These are phyloP conservation scores for Pseudogymnoascus sp. DNA, from an alignment of 2,329 filamentous ascomycete genomes.

Conservation along the genomic window DNA sequence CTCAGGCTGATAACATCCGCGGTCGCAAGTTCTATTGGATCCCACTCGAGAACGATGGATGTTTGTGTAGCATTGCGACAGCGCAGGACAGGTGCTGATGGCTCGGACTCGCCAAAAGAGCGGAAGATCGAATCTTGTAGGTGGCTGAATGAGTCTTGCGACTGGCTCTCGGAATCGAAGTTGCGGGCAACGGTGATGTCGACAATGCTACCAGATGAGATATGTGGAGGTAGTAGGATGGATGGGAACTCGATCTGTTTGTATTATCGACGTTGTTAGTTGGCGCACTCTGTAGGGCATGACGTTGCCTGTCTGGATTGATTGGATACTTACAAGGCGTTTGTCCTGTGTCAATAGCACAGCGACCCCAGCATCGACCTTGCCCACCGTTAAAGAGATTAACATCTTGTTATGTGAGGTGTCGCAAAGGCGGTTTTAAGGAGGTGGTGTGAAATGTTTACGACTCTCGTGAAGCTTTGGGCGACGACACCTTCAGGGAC, in stretches of 20 bases:
- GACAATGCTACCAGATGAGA: slow-evolving; percentile 92
- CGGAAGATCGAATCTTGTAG: slow-evolving; percentile 86
- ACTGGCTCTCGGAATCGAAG: slow-evolving; percentile 62
- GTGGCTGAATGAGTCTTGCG: slow-evolving; percentile 66
- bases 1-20: slow-evolving; percentile 83
- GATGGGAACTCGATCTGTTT: slow-evolving; percentile 94
- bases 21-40: slow-evolving; percentile 85
- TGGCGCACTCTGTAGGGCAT: not conserved
- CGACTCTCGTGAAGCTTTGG: not conserved
- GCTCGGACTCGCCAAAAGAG: slow-evolving; percentile 75
- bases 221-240: slow-evolving; percentile 89
- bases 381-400: slow-evolving; percentile 95
- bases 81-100: slow-evolving; percentile 68
- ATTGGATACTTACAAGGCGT: slow-evolving; percentile 60
- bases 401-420: slow-evolving; percentile 53
- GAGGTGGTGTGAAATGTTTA: not conserved
- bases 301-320: not conserved
- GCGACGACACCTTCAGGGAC: slow-evolving; percentile 2
- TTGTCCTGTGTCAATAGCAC: slow-evolving; percentile 96
- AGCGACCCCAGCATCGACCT: slow-evolving; percentile 97
- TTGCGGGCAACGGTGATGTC: slow-evolving; percentile 95
- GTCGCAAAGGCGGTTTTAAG: not conserved
- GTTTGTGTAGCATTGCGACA: slow-evolving; percentile 98
- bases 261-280: slow-evolving; percentile 17
- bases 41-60: slow-evolving; percentile 97